Conservation (phyloP, 176 grass and related monocot genomes). For the Aegilops speltoides region DNA sequence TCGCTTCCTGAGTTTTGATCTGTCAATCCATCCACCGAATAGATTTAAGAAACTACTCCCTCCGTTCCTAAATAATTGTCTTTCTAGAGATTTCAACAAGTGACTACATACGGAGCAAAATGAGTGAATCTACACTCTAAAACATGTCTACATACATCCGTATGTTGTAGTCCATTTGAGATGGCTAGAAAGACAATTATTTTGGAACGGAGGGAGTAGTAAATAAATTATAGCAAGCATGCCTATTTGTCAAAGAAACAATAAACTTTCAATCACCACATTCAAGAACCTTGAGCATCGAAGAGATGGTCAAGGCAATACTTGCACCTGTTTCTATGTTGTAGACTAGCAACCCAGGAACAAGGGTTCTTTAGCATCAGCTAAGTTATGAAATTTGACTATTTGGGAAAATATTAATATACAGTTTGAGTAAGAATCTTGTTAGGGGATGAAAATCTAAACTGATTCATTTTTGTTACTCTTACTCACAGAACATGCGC, state of each 20-base stretch:
- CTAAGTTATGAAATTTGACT: background rate
- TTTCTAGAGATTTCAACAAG: too few species aligned
- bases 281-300: background rate
- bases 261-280: background rate
- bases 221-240: background rate
- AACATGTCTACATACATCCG: too few species aligned
- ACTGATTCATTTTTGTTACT: background rate
- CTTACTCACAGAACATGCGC: background rate
- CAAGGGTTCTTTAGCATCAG: background rate
- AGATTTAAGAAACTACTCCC: background rate
- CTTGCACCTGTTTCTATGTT: background rate
- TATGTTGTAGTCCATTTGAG: too few species aligned
- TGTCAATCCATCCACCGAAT: background rate
- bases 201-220: too few species aligned
- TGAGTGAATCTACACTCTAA: too few species aligned
- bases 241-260: background rate
- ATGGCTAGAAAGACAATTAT: too few species aligned
- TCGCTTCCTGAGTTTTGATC: conserved; percentile 11
- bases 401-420: background rate
- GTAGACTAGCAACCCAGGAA: background rate
- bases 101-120: too few species aligned
- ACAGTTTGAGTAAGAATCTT: background rate
- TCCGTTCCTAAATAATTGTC: too few species aligned
- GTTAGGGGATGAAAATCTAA: background rate
- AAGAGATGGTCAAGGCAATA: background rate